phyloP scores from a whole-genome alignment of 2,329 filamentous ascomycete species.

The Cytospora mali region DNA sequence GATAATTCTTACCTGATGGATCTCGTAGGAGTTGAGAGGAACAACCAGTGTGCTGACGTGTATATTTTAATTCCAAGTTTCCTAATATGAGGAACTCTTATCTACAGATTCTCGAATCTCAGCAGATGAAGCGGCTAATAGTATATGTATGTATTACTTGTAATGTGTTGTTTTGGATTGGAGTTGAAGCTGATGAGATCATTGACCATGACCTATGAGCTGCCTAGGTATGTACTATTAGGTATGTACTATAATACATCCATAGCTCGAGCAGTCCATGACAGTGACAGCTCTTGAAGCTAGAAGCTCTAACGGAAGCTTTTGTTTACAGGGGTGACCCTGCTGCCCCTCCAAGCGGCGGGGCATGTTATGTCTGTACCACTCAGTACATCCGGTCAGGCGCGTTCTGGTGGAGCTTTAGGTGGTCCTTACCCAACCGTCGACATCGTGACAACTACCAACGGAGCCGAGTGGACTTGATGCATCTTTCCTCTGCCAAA shows the following conservation, averaged over 20 bases:
- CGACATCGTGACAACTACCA: not conserved
- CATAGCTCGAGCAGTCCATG: too few relatives aligned
- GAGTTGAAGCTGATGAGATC: slow-evolving; percentile 23
- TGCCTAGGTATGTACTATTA: not conserved
- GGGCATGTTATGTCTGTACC: not conserved
- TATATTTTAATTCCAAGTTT: too few relatives aligned
- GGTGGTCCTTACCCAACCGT: not conserved
- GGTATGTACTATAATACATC: not conserved
- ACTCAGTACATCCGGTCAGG: not conserved
- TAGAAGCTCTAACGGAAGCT: not conserved
- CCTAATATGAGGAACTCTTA: too few relatives aligned
- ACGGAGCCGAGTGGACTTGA: not conserved
- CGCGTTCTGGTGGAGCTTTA: not conserved
- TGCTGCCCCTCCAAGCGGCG: not conserved
- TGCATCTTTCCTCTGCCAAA: slow-evolving; percentile 1
- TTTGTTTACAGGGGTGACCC: not conserved
- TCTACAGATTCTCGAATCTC: too few relatives aligned
- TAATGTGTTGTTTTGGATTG: too few relatives aligned
- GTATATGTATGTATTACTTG: too few relatives aligned
- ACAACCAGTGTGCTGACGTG: too few relatives aligned
- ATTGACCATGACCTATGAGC: slow-evolving; percentile 20
- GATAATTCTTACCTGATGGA: too few relatives aligned
- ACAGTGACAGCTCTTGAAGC: not conserved
- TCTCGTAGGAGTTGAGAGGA: too few relatives aligned
- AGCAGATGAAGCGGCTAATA: too few relatives aligned